Evolutionary conservation across 306 rosid genomes (phyloP).

Genomic region (Mucuna pruriens): DNA sequence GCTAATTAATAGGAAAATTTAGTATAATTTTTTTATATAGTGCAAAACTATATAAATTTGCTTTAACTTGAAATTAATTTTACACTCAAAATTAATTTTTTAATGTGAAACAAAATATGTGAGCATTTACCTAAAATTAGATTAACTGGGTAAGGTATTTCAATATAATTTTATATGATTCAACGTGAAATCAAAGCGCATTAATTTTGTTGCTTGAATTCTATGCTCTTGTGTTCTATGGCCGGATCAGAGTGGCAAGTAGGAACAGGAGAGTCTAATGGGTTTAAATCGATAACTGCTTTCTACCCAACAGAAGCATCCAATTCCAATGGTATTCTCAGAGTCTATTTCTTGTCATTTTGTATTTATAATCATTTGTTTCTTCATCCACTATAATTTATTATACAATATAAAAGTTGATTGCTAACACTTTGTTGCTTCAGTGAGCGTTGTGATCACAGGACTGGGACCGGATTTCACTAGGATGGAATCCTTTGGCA

Average conservation of each 20-base stretch:
- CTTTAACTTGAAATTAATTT: too few species aligned
- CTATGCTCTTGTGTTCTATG: not conserved
- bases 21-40: too few species aligned
- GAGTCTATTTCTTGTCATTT: not conserved
- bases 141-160: too few species aligned
- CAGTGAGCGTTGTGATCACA: conserved; percentile 83
- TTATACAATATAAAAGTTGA: not conserved
- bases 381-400: not conserved
- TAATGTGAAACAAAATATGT: too few species aligned
- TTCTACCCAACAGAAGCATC: conserved; percentile 70
- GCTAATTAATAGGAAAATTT: too few species aligned
- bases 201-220: conserved; percentile 13
- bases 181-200: too few species aligned
- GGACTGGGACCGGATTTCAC: conserved; percentile 94
- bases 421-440: conserved; percentile 23
- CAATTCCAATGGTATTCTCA: conserved; percentile 66
- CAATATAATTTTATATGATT: too few species aligned
- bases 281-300: conserved; percentile 85
- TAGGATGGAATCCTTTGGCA: conserved; percentile 92
- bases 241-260: conserved; percentile 66
- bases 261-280: conserved; percentile 80
- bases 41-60: too few species aligned
- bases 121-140: too few species aligned
- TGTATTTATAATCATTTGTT: not conserved
- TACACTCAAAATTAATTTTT: too few species aligned